Evolutionary conservation across 2,329 filamentous ascomycete species (phyloP).

Genomic region (Blastomyces percursus): DNA sequence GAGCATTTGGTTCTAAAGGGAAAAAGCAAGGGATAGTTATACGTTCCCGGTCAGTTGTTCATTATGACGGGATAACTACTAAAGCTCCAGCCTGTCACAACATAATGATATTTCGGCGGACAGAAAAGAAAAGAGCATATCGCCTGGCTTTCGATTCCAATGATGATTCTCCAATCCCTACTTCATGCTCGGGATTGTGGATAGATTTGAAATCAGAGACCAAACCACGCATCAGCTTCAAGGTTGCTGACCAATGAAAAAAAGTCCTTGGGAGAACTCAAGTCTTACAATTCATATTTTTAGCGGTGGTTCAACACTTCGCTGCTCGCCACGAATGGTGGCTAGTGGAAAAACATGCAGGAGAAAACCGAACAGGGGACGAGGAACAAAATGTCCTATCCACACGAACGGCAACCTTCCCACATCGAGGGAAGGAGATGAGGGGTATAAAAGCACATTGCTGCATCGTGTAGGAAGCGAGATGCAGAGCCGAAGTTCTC

Average conservation of each 20-base stretch:
- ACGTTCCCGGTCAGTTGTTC: not conserved
- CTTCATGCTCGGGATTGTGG: not conserved
- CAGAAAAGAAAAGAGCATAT: not conserved
- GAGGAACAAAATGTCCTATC: not conserved
- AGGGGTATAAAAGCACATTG: not conserved
- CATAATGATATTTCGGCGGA: not conserved
- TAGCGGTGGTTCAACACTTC: too few relatives aligned
- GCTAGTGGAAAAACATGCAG: too few relatives aligned
- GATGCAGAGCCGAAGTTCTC: not conserved
- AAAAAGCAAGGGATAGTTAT: not conserved
- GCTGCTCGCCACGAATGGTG: too few relatives aligned
- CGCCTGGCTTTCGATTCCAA: not conserved
- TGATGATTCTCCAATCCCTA: not conserved
- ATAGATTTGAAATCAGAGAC: not conserved
- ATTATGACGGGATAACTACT: not conserved
- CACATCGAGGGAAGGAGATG: not conserved
- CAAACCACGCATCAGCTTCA: not conserved
- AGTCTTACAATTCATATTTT: not conserved
- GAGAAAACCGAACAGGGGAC: not conserved
- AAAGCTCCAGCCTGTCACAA: not conserved
- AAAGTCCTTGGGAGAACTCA: not conserved
- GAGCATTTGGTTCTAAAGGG: not conserved
- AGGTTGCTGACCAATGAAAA: not conserved
- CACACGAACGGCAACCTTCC: not conserved
- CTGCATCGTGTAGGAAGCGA: not conserved